phyloP scores from a whole-genome alignment of 139 green algal species.

The Deuterostichococcus epilithicus region DNA sequence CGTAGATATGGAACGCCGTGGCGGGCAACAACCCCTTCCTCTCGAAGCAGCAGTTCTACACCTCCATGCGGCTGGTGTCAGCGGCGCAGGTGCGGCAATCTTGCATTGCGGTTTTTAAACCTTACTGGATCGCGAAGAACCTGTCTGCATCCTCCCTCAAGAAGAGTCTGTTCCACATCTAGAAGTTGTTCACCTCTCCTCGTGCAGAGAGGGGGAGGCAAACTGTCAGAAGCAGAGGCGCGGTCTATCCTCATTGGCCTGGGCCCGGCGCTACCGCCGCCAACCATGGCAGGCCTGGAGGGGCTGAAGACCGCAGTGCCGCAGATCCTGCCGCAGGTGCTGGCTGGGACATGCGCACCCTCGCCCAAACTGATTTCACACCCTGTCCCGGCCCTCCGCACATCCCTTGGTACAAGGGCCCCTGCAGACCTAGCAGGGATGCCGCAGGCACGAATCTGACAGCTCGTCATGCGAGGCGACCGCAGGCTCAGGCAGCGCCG shows the following conservation, averaged over 20 bases:
- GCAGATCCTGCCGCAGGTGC: neutral
- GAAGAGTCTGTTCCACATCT: neutral
- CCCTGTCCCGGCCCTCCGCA: no score
- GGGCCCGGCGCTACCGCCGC: slow-evolving; percentile 49
- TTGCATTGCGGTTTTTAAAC: neutral
- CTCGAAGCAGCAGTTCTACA: slow-evolving; percentile 73
- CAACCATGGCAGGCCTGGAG: slow-evolving; percentile 45
- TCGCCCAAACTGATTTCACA: no score
- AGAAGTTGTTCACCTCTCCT: neutral
- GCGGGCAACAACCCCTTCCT: slow-evolving; percentile 61
- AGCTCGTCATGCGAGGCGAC: no score
- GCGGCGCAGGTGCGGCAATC: slow-evolving; percentile 60
- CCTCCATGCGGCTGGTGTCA: slow-evolving; percentile 73
- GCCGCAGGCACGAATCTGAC: no score
- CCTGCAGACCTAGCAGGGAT: no score
- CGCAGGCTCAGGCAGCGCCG: neutral
- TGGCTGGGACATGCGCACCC: neutral
- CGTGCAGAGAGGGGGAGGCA: slow-evolving; percentile 41
- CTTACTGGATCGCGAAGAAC: neutral
- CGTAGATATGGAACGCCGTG: slow-evolving; percentile 85
- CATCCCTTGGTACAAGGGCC: no score
- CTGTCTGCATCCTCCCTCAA: neutral
- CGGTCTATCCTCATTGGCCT: slow-evolving; percentile 49
- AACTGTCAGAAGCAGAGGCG: slow-evolving; percentile 43
- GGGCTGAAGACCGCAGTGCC: neutral